phyloP scores from a whole-genome alignment of 768 basidiomycete species.

The Termitomyces sp. region DNA sequence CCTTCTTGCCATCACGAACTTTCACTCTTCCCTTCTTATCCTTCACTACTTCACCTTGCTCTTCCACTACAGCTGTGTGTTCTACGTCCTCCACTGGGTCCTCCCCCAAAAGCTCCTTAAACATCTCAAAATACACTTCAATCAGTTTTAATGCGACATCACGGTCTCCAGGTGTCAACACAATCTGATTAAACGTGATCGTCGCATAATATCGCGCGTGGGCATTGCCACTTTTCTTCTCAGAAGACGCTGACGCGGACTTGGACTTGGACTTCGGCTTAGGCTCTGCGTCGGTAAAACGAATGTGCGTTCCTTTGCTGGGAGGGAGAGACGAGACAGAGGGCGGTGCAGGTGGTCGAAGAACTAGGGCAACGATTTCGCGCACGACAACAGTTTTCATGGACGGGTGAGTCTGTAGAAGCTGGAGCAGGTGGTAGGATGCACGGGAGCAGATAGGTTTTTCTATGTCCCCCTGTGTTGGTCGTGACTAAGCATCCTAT shows the following conservation, averaged over 20 bases:
- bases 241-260: constrained; percentile 15
- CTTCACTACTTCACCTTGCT: constrained; percentile 21
- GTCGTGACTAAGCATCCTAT: not conserved
- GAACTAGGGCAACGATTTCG: constrained; percentile 76
- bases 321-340: constrained; percentile 28
- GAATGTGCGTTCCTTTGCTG: constrained; percentile 39
- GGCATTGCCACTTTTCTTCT: constrained; percentile 43
- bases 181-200: constrained; percentile 93
- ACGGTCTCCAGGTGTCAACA: constrained; percentile 61
- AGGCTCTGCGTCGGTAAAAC: constrained; percentile 39
- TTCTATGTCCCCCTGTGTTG: constrained; percentile 76
- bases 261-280: constrained; percentile 22
- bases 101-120: constrained; percentile 80
- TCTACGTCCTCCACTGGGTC: constrained; percentile 24
- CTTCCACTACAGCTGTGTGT: constrained; percentile 24
- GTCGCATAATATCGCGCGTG: constrained; percentile 90
- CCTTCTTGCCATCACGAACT: constrained; percentile 23
- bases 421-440: constrained; percentile 83
- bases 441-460: constrained; percentile 84
- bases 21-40: constrained; percentile 22
- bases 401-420: constrained; percentile 84
- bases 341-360: constrained; percentile 47
- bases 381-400: constrained; percentile 91
- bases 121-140: constrained; percentile 92
- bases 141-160: constrained; percentile 75